Conservation (phyloP, 1,139 yeast species). For the Nematodospora anomalae region DNA sequence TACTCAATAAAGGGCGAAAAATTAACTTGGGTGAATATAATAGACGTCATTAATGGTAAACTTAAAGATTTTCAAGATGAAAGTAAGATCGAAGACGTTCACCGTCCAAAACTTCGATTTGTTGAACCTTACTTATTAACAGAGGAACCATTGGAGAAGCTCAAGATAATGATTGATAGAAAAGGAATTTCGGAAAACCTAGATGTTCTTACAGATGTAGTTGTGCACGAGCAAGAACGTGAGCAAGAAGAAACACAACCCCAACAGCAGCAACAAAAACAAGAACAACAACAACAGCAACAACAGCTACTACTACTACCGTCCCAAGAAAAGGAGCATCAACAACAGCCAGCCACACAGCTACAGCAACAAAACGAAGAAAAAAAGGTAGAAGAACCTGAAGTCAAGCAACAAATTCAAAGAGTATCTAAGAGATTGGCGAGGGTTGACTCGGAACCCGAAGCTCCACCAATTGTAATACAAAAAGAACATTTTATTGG, state of each 20-base stretch:
- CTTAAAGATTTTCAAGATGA: constrained; percentile 33
- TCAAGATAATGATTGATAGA: constrained; percentile 22
- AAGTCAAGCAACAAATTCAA: constrained; percentile 21
- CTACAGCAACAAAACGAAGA: constrained; percentile 3
- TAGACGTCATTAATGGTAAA: constrained; percentile 27
- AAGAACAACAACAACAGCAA: background rate
- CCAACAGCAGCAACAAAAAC: constrained; percentile 1
- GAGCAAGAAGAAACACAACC: constrained; percentile 8
- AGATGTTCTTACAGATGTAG: constrained; percentile 3
- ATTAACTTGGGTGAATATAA: constrained; percentile 28
- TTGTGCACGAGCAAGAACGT: constrained; percentile 12
- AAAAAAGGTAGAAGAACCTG: constrained; percentile 22
- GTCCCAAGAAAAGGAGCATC: constrained; percentile 2
- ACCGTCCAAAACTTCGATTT: constrained; percentile 35
- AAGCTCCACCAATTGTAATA: constrained; percentile 20
- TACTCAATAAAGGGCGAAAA: constrained; percentile 3
- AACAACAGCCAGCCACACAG: background rate
- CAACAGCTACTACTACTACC: background rate
- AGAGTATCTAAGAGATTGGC: constrained; percentile 43
- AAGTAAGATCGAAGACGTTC: constrained; percentile 30
- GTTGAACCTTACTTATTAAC: constrained; percentile 54
- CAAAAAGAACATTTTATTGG: constrained; percentile 24
- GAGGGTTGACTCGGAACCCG: constrained; percentile 20
- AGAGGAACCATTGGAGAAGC: constrained; percentile 46
- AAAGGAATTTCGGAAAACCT: constrained; percentile 5